Evolutionary conservation across 257 asterid species (phyloP).

Genomic region (Solanum arcanum): DNA sequence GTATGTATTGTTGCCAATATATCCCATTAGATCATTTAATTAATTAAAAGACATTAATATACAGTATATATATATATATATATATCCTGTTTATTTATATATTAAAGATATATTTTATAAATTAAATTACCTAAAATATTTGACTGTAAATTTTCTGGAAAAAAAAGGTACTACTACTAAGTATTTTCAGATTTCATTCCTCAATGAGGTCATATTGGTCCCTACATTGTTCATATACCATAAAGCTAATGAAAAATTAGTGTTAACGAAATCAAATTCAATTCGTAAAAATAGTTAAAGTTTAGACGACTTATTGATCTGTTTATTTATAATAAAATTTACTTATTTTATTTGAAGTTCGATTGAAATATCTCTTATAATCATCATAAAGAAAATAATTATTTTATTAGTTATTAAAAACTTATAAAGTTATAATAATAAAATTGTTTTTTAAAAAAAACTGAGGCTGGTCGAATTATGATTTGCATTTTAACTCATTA

Average conservation of each 20-base stretch:
- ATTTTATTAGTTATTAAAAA: no score
- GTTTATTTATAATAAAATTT: no score
- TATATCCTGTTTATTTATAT: neutral
- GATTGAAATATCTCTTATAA: neutral
- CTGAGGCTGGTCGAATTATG: neutral
- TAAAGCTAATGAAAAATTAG: neutral
- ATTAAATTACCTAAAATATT: neutral
- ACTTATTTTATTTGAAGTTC: neutral
- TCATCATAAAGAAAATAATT: neutral
- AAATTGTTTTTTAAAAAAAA: no score
- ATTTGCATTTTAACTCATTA: neutral
- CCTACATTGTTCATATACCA: neutral
- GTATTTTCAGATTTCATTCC: neutral
- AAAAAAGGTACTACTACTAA: neutral
- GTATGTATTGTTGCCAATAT: neutral
- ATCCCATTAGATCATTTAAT: neutral
- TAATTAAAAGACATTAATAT: neutral
- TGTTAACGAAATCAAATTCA: neutral
- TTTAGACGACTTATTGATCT: neutral
- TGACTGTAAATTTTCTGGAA: neutral
- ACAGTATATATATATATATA: neutral
- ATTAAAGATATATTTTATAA: no score
- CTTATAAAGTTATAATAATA: no score
- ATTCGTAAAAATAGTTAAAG: neutral
- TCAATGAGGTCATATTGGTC: neutral